Conservation (phyloP, 345 rosid species). For the Acer saccharum region DNA sequence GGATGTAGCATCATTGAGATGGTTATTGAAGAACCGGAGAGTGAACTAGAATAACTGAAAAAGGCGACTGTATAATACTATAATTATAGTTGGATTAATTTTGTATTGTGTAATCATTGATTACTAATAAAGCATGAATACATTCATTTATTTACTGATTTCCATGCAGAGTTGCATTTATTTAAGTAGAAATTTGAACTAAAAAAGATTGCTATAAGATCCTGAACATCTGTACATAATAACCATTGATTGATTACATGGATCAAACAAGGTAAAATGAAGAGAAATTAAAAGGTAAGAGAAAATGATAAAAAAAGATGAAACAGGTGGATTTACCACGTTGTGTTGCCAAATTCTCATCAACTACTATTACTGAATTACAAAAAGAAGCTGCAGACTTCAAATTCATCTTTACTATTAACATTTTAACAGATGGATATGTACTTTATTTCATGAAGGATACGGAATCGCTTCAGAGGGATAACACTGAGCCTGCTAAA, state of each 20-base stretch:
- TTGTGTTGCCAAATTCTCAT: background rate
- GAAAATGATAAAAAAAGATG: background rate
- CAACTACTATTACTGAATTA: background rate
- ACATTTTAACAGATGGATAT: background rate
- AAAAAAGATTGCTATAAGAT: background rate
- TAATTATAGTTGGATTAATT: background rate
- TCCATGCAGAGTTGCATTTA: background rate
- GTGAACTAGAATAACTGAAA: background rate
- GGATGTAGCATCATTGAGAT: slow-evolving; percentile 58
- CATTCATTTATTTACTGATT: background rate
- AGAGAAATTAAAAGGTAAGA: background rate
- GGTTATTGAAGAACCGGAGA: slow-evolving; percentile 13
- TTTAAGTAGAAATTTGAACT: background rate
- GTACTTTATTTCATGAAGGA: background rate
- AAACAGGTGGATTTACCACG: background rate
- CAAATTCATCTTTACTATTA: background rate
- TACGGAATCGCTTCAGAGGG: background rate
- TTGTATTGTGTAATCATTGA: background rate
- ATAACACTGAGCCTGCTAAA: background rate
- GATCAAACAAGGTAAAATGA: background rate
- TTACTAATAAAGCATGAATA: background rate
- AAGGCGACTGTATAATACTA: background rate
- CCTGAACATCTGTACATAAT: background rate
- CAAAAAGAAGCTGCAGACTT: background rate
- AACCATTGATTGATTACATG: background rate